Conservation (phyloP, 2,329 filamentous ascomycete genomes). For the Sclerotinia trifoliorum region DNA sequence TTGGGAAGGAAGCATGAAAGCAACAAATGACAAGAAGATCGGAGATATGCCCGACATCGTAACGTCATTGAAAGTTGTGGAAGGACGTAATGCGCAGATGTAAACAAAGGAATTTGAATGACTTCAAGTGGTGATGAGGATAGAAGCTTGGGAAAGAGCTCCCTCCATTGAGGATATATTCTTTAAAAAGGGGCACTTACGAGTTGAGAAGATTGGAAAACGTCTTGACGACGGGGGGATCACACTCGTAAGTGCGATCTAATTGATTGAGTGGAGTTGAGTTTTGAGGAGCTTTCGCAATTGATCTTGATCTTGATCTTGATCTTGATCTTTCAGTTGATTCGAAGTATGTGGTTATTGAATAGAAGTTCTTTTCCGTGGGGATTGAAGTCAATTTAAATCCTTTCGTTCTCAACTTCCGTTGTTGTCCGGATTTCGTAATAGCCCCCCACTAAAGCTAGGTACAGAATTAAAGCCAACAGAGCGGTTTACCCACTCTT, state of each 20-base stretch:
- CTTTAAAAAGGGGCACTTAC: slow-evolving; percentile 54
- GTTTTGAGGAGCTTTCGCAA: background rate
- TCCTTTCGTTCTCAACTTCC: background rate
- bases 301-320: background rate
- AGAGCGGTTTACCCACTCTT: background rate
- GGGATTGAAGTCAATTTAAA: background rate
- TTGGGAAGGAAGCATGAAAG: slow-evolving; percentile 9
- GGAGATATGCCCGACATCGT: background rate
- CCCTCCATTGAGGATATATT: background rate
- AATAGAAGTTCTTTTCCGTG: background rate
- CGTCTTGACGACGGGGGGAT: slow-evolving; percentile 74
- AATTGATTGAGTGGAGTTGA: slow-evolving; percentile 22
- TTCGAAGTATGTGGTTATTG: background rate
- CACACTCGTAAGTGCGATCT: slow-evolving; percentile 39
- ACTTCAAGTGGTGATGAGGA: too few relatives aligned
- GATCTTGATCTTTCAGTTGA: background rate
- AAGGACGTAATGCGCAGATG: slow-evolving; percentile 3
- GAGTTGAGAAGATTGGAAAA: slow-evolving; percentile 98
- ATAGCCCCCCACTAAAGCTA: slow-evolving; percentile 6
- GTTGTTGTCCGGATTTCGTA: background rate
- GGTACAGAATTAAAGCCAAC: background rate
- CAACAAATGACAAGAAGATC: background rate
- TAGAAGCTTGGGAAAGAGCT: background rate
- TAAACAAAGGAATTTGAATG: background rate
- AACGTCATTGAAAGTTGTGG: background rate